phyloP scores from a whole-genome alignment of 148 eudicot species.

The Cornus kousa region DNA sequence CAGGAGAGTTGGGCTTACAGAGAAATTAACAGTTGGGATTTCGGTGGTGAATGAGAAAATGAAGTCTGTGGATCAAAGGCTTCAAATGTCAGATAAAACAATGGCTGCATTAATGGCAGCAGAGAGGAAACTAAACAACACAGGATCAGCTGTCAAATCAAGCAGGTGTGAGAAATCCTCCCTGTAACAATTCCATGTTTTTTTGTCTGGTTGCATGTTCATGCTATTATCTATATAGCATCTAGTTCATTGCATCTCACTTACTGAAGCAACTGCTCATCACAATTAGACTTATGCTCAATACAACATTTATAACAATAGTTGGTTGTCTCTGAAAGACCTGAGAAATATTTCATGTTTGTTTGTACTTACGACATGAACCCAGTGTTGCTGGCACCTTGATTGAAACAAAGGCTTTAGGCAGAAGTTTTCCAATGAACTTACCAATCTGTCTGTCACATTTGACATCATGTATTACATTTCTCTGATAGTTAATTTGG shows the following conservation, averaged over 20 bases:
- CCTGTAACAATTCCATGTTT: neutral
- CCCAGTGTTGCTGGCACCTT: neutral
- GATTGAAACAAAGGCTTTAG: neutral
- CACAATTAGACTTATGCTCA: neutral
- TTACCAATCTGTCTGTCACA: neutral
- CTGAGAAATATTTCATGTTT: neutral
- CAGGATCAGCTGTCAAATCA: constrained; percentile 94
- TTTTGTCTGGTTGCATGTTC: neutral
- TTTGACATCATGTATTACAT: neutral
- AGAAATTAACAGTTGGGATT: constrained; percentile 81
- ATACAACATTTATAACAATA: neutral
- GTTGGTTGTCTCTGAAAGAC: neutral
- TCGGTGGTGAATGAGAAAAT: constrained; percentile 91
- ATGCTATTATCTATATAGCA: neutral
- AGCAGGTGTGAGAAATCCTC: constrained; percentile 55
- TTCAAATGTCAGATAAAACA: constrained; percentile 94
- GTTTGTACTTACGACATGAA: neutral
- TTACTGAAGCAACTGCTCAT: neutral
- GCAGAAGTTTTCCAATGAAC: neutral
- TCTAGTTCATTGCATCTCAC: neutral
- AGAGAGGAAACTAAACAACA: constrained; percentile 81
- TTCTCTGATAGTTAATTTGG: neutral
- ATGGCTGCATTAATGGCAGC: constrained; percentile 93
- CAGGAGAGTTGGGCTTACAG: constrained; percentile 77
- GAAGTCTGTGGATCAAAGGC: constrained; percentile 91